Conservation (phyloP, 2,329 filamentous ascomycete species). For the Nothophaeocryptopus gaeumannii region DNA sequence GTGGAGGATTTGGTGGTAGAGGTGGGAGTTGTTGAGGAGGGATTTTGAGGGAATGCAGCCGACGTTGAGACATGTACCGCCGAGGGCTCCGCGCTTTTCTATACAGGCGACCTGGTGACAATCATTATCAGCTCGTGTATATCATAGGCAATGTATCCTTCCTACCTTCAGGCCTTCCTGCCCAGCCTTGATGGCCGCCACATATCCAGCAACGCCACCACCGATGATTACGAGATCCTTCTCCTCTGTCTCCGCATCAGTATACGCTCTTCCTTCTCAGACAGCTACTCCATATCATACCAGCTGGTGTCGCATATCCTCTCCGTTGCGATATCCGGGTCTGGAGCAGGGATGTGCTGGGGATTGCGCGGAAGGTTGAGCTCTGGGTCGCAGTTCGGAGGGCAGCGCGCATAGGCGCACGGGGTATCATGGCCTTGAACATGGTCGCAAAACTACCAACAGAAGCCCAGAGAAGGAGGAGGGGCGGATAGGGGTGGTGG, state of each 20-base stretch:
- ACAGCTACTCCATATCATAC: constrained; percentile 30
- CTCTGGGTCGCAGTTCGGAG: constrained; percentile 23
- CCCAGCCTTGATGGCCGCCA: constrained; percentile 97
- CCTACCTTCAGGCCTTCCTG: constrained; percentile 94
- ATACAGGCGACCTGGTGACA: constrained; percentile 78
- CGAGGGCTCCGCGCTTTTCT: constrained; percentile 93
- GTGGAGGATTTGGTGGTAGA: constrained; percentile 93
- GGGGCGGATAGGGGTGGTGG: not conserved
- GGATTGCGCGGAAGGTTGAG: constrained; percentile 26
- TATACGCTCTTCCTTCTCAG: not conserved
- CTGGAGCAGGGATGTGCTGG: constrained; percentile 47
- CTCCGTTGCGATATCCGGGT: constrained; percentile 54
- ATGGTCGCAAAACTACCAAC: constrained; percentile 16
- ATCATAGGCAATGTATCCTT: not conserved
- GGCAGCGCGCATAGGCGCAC: constrained; percentile 24
- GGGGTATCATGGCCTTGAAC: constrained; percentile 27
- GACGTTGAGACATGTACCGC: constrained; percentile 97
- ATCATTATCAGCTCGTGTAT: constrained; percentile 11
- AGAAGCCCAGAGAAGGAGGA: not conserved
- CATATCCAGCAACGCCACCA: constrained; percentile 96
- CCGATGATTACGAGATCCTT: constrained; percentile 98
- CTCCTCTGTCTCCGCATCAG: constrained; percentile 62
- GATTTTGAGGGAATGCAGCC: constrained; percentile 99
- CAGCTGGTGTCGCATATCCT: constrained; percentile 56
- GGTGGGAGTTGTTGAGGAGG: constrained; percentile 97